A percentile compares a stretch with the other conserved stretches of the same genome.
Conservation (phyloP, 805 yeast genomes). For the Kluyveromyces starmeri region DNA sequence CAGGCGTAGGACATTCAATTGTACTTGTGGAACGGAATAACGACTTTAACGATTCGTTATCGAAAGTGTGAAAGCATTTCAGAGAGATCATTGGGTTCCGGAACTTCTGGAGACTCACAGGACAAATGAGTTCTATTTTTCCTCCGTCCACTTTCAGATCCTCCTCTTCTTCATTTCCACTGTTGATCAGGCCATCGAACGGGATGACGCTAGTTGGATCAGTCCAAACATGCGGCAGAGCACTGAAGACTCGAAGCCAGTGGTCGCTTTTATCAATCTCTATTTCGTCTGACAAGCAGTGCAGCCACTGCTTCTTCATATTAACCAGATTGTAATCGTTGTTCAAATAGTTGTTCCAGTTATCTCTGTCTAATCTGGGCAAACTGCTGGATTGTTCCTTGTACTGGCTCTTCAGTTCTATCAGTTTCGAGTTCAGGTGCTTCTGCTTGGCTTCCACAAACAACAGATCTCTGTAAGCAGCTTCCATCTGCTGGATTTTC, state of each 20-base stretch:
- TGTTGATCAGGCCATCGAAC: conserved; percentile 18
- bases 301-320: background rate
- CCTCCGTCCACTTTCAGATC: conserved; percentile 67
- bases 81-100: conserved; percentile 46
- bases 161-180: conserved; percentile 30
- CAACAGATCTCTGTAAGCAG: conserved; percentile 1
- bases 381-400: background rate
- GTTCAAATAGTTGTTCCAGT: background rate
- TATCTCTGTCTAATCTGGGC: conserved; percentile 1
- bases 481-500: background rate
- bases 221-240: conserved; percentile 39
- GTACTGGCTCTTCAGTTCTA: background rate
- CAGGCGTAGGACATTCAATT: conserved; percentile 48
- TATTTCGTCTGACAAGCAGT: conserved; percentile 9
- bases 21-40: conserved; percentile 27
- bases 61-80: conserved; percentile 57
- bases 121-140: conserved; percentile 56
- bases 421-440: background rate
- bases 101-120: conserved; percentile 47
- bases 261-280: conserved; percentile 5
- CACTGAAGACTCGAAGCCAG: conserved; percentile 26
- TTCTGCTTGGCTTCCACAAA: background rate
- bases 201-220: conserved; percentile 61
- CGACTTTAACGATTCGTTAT: conserved; percentile 26
- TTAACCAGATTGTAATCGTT: background rate